Base-by-base conservation (phyloP, 2,329 filamentous ascomycete genomes). In the Scedosporium boydii region DNA sequence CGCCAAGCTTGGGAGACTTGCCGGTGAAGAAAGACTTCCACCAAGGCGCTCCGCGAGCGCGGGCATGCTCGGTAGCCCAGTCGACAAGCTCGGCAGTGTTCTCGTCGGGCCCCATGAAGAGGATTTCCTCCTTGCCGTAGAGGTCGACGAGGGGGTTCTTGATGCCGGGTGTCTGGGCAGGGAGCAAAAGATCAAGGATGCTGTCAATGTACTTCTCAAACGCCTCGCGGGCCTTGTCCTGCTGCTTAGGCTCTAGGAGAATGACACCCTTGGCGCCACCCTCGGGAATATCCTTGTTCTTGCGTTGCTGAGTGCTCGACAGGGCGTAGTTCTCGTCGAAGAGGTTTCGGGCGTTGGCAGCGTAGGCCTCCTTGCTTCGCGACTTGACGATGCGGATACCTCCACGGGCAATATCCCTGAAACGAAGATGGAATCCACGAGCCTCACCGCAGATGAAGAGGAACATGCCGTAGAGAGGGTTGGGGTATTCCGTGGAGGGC, bases 1-100 rank as follows among this genome's bases (percentile, higher is more conserved):
- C 95, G 66, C 95, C 95, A 14, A 99, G 84, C 76, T 90, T 95
- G 61, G 92, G 95, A 68, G 91, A 96, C 83, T 99, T 99, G 71
- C 95, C 95, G 2, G 95, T 99, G 82, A 99, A 99, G 85, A 99
- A 99, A 0, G 95, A 99, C 82, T 99, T 99, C 95, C 95, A 99
- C 91, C 93, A 99, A 29, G 92, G 91, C 4, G 95, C 95, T 56
- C 92, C 92, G 69, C 95, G 87, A 65, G 80, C 79, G 60, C 91
- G 86, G 64, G 95, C 95, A 75, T 99, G 95, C 75, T 95, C 88
- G 1, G 95, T 99, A n/a, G 95, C 95, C 95, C 95, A 99, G 76
- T 99, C 87, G 60, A 99, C 95, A 41, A 99, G 83, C 70, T 96
- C 91, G 23, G 95, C 95, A 1, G 95, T 99, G 78, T 99, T 99